Base-by-base conservation (phyloP, 2,329 filamentous ascomycete species). In the Neodidymelliopsis sp. region DNA sequence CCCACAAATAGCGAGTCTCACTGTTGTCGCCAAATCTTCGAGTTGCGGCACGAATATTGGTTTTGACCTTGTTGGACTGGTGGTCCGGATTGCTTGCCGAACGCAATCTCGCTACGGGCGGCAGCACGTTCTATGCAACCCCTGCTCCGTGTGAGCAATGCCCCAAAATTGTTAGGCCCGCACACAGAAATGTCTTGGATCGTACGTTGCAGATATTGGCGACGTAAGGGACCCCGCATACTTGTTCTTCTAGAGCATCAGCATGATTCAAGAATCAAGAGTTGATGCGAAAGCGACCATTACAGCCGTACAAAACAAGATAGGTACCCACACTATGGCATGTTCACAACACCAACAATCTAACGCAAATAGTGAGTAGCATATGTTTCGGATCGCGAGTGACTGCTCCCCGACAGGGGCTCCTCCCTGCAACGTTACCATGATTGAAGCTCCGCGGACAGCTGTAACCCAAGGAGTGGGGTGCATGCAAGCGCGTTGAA, bases 81-180 rank as follows among this genome's bases (percentile, higher is more conserved):
- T 22, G 24, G 35, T 19, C 29, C 47, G 48, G 40, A 28, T 35
- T 43, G 25, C 28, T 24, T 45, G 36, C 36, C 25, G 25, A 18
- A 33, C 16, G 36, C 31, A 52, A 52, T 47, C 38, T 52, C 49
- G 47, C 47, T 50, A 45, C 22, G 27, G 28, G 39, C 47, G 41
- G 41, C 48, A 46, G 41, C 41, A 41, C 35, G 35, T 41, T 12
- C 40, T 45, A 24, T 35, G 9, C 15, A 15, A 19, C 23, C 44
- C 44, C 44, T 41, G 44, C 25, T 20, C 13, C n/a, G 27, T 20
- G 18, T 20, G 7, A 37, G 24, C 37, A 42, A 18, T 42, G 20
- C 8, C 37, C 38, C 13, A 30, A 31, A 31, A 4, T n/a, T 31
- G 25, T 12, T 16, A 43, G 46, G 11, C 3, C 25, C 34, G 34